Percentiles rank a stretch among this genome's conserved stretches.
These are phyloP conservation scores for Cornus controversa DNA, from an alignment of 148 eudicot genomes.

Conservation along the genomic window DNA sequence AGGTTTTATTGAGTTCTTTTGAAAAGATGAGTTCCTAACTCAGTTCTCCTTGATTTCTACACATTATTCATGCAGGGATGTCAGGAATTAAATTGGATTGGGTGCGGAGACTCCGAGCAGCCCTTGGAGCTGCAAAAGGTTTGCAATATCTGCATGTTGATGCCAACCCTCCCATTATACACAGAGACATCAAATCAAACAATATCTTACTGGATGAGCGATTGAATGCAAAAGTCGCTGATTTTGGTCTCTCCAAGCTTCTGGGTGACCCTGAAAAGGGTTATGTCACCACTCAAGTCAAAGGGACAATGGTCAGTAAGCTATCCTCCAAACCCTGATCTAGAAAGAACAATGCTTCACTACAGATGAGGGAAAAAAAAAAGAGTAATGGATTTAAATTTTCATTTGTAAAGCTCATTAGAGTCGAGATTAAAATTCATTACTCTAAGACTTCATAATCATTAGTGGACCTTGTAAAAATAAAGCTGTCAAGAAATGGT, in stretches of 20 bases:
- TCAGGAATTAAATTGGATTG: slow-evolving; percentile 55
- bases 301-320: slow-evolving; percentile 55
- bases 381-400: neutral
- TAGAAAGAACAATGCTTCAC: neutral
- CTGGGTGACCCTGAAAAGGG: slow-evolving; percentile 28
- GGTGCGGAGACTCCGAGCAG: slow-evolving; percentile 45
- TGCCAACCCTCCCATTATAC: slow-evolving; percentile 61
- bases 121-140: slow-evolving; percentile 57
- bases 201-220: slow-evolving; percentile 47
- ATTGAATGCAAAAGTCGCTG: slow-evolving; percentile 55
- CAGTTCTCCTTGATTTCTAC: neutral
- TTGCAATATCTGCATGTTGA: slow-evolving; percentile 54
- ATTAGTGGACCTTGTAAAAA: neutral
- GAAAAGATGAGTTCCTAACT: neutral
- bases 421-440: neutral
- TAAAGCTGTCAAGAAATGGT: neutral
- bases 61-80: slow-evolving; percentile 29
- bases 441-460: neutral
- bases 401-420: too few relatives aligned
- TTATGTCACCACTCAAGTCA: slow-evolving; percentile 54
- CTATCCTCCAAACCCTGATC: slow-evolving; percentile 3
- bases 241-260: slow-evolving; percentile 54
- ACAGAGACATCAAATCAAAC: slow-evolving; percentile 56
- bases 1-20: too few relatives aligned
- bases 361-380: neutral